Conservation (phyloP, 2,329 filamentous ascomycete genomes). For the Incumbomyces lentus region DNA sequence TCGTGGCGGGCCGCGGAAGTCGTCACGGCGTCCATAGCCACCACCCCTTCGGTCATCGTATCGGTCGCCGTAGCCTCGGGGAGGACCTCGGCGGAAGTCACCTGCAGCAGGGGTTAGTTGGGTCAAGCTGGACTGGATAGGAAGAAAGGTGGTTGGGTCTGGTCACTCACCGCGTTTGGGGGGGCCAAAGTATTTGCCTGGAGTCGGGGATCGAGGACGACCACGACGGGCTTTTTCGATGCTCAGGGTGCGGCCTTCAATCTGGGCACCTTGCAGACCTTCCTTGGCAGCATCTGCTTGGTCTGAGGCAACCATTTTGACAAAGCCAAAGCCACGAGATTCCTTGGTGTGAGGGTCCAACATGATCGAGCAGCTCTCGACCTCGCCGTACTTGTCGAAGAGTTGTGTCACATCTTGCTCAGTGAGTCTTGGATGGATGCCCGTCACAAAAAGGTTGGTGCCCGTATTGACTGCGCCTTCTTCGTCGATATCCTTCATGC, state of each 20-base stretch:
- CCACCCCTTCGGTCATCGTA: slow-evolving; percentile 41
- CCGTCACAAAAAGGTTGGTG: slow-evolving; percentile 97
- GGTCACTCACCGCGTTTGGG: slow-evolving; percentile 78
- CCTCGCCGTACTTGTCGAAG: slow-evolving; percentile 97
- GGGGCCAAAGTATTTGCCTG: slow-evolving; percentile 97
- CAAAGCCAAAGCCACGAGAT: slow-evolving; percentile 96
- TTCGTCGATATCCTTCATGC: slow-evolving; percentile 34
- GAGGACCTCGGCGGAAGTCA: slow-evolving; percentile 35
- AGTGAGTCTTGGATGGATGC: slow-evolving; percentile 83
- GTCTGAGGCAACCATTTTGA: slow-evolving; percentile 94
- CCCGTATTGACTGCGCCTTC: slow-evolving; percentile 81
- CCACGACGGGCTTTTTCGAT: slow-evolving; percentile 98
- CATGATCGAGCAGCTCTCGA: slow-evolving; percentile 99
- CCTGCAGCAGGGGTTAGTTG: slow-evolving; percentile 22
- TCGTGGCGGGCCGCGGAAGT: slow-evolving; percentile 32
- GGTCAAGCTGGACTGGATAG: slow-evolving; percentile 3
- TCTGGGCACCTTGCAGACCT: slow-evolving; percentile 84
- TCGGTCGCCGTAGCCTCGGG: slow-evolving; percentile 29
- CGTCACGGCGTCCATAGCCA: slow-evolving; percentile 35
- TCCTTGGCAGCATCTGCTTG: slow-evolving; percentile 96
- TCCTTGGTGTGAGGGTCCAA: slow-evolving; percentile 96
- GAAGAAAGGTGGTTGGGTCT: neutral
- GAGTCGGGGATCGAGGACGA: slow-evolving; percentile 88
- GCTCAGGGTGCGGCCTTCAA: slow-evolving; percentile 90
- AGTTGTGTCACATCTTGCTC: slow-evolving; percentile 87